Evolutionary conservation across 2,329 filamentous ascomycete species (phyloP), one percentile per base, ranked within the genome.

Genomic region (Trichoderma guizhouense): DNA sequence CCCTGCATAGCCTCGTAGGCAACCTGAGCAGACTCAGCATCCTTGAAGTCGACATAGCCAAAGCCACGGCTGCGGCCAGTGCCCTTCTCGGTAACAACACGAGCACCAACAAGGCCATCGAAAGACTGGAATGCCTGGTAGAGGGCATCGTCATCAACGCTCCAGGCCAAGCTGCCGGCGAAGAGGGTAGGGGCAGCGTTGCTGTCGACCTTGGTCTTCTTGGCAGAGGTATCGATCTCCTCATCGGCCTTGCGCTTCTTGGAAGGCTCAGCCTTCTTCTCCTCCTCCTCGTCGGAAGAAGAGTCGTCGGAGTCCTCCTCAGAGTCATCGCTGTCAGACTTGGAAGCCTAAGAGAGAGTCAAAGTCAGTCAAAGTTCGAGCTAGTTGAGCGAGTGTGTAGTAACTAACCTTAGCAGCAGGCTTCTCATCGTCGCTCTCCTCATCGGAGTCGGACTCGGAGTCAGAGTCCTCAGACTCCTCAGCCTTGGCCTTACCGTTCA

Each of bases 151-250:
- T 97, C 95, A 77, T 97, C 93, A 68, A 97, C 86, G 80, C 91
- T 93, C 94, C 94, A 98, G 83, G 93, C 94, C 75, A 98, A 87
- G 86, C 94, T 95, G 77, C 95, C 95, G 75, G 94, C 90, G 82
- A 97, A 98, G 69, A 98, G 90, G 78, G 94, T 97, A 47, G 79
- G 77, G 43, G 81, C 81, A 72, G 86, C 81, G 34, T 66, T 63
- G 63, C 80, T 82, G 71, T 90, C 88, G 43, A 86, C 87, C 87
- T 92, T 92, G 79, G 84, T 83, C 86, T 92, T 93, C 88, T 93
- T 93, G 73, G 86, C 79, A 18, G 84, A 83, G 43, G 87, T 82
- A 68, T 83, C 81, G 71, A 85, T 84, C 69, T 83, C 80, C 60
- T 87, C 84, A 75, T 86, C 85, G 71, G 82, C 82, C 82, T 86